Evolutionary conservation across 2,329 filamentous ascomycete genomes (phyloP).

Genomic region (Bipolaris victoriae): DNA sequence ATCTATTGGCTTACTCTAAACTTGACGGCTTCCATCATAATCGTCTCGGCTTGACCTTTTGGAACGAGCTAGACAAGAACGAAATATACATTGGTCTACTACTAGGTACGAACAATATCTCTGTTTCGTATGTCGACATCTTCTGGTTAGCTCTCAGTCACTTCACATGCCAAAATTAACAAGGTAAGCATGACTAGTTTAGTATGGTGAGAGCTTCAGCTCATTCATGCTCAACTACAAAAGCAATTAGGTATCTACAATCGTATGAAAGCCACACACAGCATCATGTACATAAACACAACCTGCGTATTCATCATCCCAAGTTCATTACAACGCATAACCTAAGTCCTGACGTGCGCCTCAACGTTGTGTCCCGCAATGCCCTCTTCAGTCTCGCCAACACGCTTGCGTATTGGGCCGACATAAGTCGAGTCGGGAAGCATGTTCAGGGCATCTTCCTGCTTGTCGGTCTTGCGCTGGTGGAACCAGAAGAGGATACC

Average conservation of each 20-base stretch:
- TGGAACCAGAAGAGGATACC: constrained; percentile 71
- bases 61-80: no score
- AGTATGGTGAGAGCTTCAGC: background rate
- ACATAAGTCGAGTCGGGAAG: constrained; percentile 50
- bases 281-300: background rate
- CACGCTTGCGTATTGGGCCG: constrained; percentile 37
- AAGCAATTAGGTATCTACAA: constrained; percentile 6
- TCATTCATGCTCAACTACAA: constrained; percentile 1
- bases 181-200: background rate
- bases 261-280: background rate
- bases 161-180: background rate
- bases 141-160: no score
- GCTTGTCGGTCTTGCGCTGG: constrained; percentile 67
- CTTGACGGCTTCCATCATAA: no score
- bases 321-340: background rate
- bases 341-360: background rate
- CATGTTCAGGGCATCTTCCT: constrained; percentile 74
- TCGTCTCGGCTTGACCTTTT: no score
- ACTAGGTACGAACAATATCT: no score
- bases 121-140: no score
- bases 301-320: background rate
- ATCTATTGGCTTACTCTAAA: no score
- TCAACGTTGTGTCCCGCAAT: constrained; percentile 1
- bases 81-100: no score
- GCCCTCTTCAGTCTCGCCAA: constrained; percentile 21